These are phyloP conservation scores for Huntiella decipiens DNA, from an alignment of 2,329 filamentous ascomycete species.

Conservation along the genomic window DNA sequence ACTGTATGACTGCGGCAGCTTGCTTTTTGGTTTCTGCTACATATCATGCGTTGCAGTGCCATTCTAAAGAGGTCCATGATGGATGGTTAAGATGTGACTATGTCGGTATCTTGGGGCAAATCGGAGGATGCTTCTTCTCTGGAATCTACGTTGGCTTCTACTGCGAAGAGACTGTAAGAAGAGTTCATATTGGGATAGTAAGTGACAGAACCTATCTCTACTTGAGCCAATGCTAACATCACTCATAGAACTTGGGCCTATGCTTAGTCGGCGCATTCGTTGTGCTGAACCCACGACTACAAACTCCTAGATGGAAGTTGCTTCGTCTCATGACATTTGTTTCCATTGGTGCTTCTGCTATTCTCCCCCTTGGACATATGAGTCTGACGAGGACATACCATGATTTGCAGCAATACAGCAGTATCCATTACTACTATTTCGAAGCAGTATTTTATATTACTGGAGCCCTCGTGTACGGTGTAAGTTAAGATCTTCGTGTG, in stretches of 20 bases:
- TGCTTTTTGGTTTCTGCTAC: constrained; percentile 21
- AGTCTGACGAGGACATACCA: constrained; percentile 20
- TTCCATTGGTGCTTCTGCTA: constrained; percentile 20
- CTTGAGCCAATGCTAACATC: not conserved
- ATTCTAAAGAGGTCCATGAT: constrained; percentile 19
- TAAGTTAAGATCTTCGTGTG: constrained; percentile 15
- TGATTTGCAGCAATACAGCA: constrained; percentile 22
- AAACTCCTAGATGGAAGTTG: constrained; percentile 19
- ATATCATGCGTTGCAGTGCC: constrained; percentile 23
- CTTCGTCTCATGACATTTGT: constrained; percentile 21
- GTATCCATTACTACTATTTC: constrained; percentile 22
- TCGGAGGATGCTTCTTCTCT: constrained; percentile 21
- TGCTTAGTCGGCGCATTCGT: constrained; percentile 19
- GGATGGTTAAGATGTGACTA: constrained; percentile 23
- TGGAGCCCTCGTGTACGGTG: constrained; percentile 22
- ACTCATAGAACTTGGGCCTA: constrained; percentile 19
- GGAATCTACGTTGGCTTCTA: constrained; percentile 24
- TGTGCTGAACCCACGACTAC: constrained; percentile 19
- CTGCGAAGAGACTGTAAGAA: constrained; percentile 19
- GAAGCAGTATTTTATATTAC: constrained; percentile 21
- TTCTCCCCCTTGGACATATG: constrained; percentile 23
- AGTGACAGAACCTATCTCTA: constrained; percentile 7
- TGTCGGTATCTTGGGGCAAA: constrained; percentile 21
- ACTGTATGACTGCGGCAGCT: constrained; percentile 19
- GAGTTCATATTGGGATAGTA: constrained; percentile 20